These are phyloP conservation scores for Backusella morwellensis DNA, from an alignment of 192 early-diverging fungal genomes.

Conservation along the genomic window DNA sequence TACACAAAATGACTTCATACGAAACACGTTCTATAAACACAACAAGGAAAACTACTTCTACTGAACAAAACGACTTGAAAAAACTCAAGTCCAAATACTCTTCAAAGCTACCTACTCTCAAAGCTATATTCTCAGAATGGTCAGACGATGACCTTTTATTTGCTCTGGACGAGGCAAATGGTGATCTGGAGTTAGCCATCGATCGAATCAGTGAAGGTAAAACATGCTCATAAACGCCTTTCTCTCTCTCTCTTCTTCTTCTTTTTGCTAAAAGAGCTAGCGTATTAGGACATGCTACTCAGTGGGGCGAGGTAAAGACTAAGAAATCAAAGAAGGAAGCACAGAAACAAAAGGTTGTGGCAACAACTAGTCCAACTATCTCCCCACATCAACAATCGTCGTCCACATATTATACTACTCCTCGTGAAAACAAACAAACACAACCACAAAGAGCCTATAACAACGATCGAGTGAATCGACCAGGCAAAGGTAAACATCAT, in stretches of 20 bases:
- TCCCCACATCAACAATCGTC: background rate
- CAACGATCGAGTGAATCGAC: constrained; percentile 11
- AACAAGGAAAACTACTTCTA: constrained; percentile 16
- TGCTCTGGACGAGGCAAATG: constrained; percentile 81
- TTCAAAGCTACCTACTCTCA: constrained; percentile 59
- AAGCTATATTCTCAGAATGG: constrained; percentile 84
- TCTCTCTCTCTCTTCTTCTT: background rate
- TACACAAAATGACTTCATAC: constrained; percentile 30
- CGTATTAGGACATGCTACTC: constrained; percentile 65
- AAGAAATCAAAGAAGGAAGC: constrained; percentile 61
- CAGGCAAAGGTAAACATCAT: constrained; percentile 18
- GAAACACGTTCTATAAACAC: constrained; percentile 31
- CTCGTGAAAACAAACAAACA: constrained; percentile 18
- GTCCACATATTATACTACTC: constrained; percentile 5
- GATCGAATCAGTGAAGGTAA: constrained; percentile 80
- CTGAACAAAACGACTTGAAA: constrained; percentile 53
- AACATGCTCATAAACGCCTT: background rate
- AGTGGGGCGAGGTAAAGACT: constrained; percentile 89
- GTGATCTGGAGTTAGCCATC: constrained; percentile 81
- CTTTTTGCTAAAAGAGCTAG: background rate
- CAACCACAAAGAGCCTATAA: constrained; percentile 14
- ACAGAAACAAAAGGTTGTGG: constrained; percentile 49
- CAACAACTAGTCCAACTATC: constrained; percentile 4
- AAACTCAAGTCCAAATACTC: constrained; percentile 66
- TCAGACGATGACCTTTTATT: constrained; percentile 88